A percentile compares a stretch with the other conserved stretches of the same genome.
Evolutionary conservation across 2,329 filamentous ascomycete genomes (phyloP).

Genomic region (Chaetothyriales sp.): DNA sequence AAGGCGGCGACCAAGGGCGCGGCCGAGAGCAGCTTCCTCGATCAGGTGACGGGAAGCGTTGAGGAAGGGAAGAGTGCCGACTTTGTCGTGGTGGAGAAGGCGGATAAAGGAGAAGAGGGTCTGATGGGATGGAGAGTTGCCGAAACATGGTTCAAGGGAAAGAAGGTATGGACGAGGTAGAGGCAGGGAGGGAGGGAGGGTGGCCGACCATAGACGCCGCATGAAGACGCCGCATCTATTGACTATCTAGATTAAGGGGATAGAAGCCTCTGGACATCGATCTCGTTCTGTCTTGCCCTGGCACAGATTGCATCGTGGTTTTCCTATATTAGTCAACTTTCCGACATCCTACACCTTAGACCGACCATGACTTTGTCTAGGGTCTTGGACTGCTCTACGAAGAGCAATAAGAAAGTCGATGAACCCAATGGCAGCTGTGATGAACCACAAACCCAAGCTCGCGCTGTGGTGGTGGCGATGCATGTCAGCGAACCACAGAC

Average conservation of each 20-base stretch:
- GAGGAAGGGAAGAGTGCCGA: slow-evolving; percentile 31
- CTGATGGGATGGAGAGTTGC: slow-evolving; percentile 26
- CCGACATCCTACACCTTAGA: neutral
- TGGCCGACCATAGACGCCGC: neutral
- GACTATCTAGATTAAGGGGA: no score
- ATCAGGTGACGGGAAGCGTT: slow-evolving; percentile 25
- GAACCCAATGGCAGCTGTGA: slow-evolving; percentile 35
- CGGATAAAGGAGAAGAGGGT: slow-evolving; percentile 22
- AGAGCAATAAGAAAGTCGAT: neutral
- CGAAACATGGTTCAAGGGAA: slow-evolving; percentile 33
- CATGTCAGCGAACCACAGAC: neutral
- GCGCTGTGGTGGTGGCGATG: slow-evolving; percentile 20
- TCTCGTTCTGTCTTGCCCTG: neutral
- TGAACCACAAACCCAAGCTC: slow-evolving; percentile 61
- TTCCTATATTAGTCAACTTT: neutral
- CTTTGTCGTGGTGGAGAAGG: slow-evolving; percentile 26
- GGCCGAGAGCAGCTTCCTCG: slow-evolving; percentile 32
- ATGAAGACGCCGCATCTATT: neutral
- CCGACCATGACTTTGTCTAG: neutral
- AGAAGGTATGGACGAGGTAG: slow-evolving; percentile 17
- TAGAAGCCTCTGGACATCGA: neutral
- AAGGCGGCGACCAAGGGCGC: slow-evolving; percentile 30
- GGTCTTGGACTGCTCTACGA: neutral
- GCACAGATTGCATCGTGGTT: neutral
- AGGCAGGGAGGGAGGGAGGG: no score